A percentile compares a stretch with the other conserved stretches of the same genome.
phyloP scores from a whole-genome alignment of 306 rosid genomes.

The Adenanthera pavonina region DNA sequence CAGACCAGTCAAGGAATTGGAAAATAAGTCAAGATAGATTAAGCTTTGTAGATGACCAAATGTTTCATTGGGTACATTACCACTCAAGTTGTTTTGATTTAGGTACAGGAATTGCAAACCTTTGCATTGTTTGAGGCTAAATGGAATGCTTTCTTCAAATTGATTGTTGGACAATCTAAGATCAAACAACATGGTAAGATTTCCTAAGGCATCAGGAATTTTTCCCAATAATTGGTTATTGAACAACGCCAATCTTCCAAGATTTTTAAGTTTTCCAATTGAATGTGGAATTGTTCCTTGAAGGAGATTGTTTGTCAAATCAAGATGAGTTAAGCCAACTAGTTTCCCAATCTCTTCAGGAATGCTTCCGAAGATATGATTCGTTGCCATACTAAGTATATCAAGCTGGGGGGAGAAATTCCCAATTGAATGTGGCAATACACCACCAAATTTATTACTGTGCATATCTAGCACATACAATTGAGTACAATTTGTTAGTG shows the following conservation, averaged over 20 bases:
- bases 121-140: neutral
- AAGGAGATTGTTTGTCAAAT: neutral
- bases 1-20: slow-evolving; percentile 31
- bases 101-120: neutral
- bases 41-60: slow-evolving; percentile 21
- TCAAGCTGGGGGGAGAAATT: neutral
- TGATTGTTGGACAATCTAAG: neutral
- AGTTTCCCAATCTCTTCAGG: slow-evolving; percentile 20
- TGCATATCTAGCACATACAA: neutral
- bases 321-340: neutral
- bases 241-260: neutral
- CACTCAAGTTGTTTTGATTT: slow-evolving; percentile 11
- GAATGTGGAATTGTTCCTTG: slow-evolving; percentile 38
- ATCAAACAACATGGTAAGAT: slow-evolving; percentile 18
- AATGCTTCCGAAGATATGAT: slow-evolving; percentile 11
- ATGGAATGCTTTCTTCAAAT: slow-evolving; percentile 27
- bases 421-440: neutral
- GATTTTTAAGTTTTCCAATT: slow-evolving; percentile 37
- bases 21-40: neutral
- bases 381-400: rapidly evolving
- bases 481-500: slow-evolving; percentile 32
- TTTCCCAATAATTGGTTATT: neutral
- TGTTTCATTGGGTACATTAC: slow-evolving; percentile 10
- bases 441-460: neutral
- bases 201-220: slow-evolving; percentile 25